Conservation (phyloP, 1,139 yeast species). For the Pichia sp. region DNA sequence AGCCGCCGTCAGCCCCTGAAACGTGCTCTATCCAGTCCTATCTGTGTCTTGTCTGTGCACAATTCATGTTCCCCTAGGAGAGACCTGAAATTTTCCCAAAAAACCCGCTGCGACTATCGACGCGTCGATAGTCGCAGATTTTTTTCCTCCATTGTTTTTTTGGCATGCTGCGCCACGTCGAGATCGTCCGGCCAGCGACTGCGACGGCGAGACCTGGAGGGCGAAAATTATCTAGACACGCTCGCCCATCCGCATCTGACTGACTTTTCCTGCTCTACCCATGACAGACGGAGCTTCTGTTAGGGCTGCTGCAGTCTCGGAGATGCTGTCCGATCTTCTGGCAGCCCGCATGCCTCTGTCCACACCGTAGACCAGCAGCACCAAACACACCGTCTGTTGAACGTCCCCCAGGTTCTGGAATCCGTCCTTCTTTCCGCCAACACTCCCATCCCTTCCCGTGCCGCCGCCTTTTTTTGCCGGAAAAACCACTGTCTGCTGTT, state of each 20-base stretch:
- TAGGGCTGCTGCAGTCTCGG: neutral
- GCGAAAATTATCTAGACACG: constrained; percentile 1
- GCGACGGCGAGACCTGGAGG: neutral
- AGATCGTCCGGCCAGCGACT: neutral
- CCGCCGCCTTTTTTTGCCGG: neutral
- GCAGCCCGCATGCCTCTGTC: neutral
- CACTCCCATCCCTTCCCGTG: no score
- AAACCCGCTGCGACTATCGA: neutral
- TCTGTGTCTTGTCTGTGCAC: neutral
- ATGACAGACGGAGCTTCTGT: neutral
- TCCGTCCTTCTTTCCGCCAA: neutral
- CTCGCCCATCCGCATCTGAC: neutral
- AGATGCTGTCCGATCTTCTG: neutral
- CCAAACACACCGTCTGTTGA: neutral
- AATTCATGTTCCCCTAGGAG: neutral
- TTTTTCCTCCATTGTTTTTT: neutral
- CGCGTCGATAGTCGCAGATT: neutral
- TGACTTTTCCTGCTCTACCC: neutral
- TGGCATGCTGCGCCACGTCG: neutral
- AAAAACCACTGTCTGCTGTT: neutral
- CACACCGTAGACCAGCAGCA: neutral
- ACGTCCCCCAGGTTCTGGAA: neutral
- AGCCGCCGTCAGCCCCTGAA: neutral
- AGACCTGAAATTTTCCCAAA: neutral
- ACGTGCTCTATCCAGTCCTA: neutral